phyloP scores from a whole-genome alignment of 2,329 filamentous ascomycete genomes.

The Amauroascus verrucosus region DNA sequence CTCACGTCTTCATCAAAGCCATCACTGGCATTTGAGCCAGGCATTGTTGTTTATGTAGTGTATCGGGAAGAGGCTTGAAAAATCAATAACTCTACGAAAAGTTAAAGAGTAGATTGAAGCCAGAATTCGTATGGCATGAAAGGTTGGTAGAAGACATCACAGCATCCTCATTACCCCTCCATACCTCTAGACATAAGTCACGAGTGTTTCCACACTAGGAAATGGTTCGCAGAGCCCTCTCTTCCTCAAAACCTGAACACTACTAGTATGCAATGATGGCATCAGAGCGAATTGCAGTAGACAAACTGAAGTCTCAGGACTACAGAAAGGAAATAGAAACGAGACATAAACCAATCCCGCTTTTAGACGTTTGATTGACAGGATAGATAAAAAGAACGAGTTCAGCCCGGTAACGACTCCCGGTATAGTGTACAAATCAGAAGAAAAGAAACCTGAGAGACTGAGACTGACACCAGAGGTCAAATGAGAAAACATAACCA shows the following conservation, averaged over 20 bases:
- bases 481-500: conserved; percentile 15
- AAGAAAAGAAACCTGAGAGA: conserved; percentile 3
- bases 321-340: background rate
- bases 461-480: conserved; percentile 6
- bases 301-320: background rate
- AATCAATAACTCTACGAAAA: background rate
- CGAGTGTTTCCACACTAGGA: conserved; percentile 14
- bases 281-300: background rate
- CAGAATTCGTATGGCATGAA: background rate
- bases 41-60: conserved; percentile 29
- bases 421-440: conserved; percentile 11
- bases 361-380: conserved; percentile 1
- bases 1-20: conserved; percentile 38
- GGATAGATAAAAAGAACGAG: conserved; percentile 3
- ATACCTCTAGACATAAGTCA: conserved; percentile 2
- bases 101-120: background rate
- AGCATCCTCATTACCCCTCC: conserved; percentile 3
- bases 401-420: conserved; percentile 7
- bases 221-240: conserved; percentile 1
- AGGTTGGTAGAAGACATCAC: background rate
- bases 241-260: background rate
- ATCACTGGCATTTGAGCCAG: conserved; percentile 44
- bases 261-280: background rate
- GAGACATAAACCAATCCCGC: background rate
- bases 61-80: background rate